These are phyloP conservation scores for Rhodotorula taiwanensis DNA, from an alignment of 768 basidiomycete species.

Conservation along the genomic window DNA sequence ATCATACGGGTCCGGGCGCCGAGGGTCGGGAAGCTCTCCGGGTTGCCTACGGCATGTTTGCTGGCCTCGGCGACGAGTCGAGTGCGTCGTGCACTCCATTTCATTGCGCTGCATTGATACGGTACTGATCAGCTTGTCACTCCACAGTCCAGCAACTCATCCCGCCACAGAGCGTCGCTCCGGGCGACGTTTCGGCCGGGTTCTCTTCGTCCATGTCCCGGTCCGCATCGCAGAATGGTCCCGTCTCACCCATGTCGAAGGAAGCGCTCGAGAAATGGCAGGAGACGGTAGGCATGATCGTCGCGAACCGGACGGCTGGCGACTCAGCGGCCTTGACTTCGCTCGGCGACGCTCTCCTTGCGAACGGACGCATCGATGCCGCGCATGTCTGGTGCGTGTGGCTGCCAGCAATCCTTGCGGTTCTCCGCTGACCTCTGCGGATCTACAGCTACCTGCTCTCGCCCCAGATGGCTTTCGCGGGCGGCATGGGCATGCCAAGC, in stretches of 20 bases:
- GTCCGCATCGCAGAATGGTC: conserved; percentile 52
- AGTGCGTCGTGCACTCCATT: conserved; percentile 50
- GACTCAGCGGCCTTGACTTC: conserved; percentile 68
- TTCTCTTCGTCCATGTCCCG: conserved; percentile 49
- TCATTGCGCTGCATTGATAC: conserved; percentile 13
- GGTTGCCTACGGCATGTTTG: conserved; percentile 72
- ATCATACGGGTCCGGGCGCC: conserved; percentile 36
- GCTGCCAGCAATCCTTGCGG: background rate
- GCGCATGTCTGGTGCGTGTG: conserved; percentile 79
- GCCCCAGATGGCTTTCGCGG: conserved; percentile 66
- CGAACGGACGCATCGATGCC: conserved; percentile 68
- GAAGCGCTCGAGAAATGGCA: conserved; percentile 71
- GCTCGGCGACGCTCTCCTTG: conserved; percentile 72
- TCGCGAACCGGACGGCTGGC: conserved; percentile 60
- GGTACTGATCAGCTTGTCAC: background rate
- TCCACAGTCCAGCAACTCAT: conserved; percentile 65
- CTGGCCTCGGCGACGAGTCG: conserved; percentile 70
- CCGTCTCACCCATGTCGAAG: conserved; percentile 49
- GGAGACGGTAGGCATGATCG: conserved; percentile 74
- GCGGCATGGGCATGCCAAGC: conserved; percentile 61
- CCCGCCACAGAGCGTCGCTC: conserved; percentile 51
- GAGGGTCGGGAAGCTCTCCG: conserved; percentile 67
- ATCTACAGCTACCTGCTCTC: conserved; percentile 70
- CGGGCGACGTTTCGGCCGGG: conserved; percentile 7
- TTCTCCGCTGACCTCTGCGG: conserved; percentile 7